Conservation (phyloP, 116 monocot species). For the Cymodocea nodosa region DNA sequence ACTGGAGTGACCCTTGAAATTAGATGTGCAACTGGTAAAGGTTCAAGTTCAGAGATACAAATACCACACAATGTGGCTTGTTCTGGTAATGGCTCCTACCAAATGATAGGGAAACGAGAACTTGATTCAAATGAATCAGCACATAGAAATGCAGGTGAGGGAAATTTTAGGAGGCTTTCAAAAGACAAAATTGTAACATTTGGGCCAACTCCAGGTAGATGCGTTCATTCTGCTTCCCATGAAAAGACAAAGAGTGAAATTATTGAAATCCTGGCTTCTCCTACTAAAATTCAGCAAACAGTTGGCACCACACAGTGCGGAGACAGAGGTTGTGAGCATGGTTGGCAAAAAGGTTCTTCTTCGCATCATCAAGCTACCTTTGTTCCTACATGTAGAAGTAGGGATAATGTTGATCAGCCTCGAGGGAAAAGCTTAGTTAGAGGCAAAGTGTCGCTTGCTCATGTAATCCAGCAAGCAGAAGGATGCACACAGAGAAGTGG, state of each 20-base stretch:
- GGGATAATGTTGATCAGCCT: conserved; percentile 14
- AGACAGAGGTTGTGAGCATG: conserved; percentile 16
- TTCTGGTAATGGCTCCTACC: conserved; percentile 1
- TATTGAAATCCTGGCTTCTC: conserved; percentile 22
- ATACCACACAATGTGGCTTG: conserved; percentile 3
- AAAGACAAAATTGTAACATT: conserved; percentile 15
- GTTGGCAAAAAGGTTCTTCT: conserved; percentile 30
- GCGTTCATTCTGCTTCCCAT: conserved; percentile 8
- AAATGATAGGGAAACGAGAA: too few relatives aligned
- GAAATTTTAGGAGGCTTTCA: conserved; percentile 14
- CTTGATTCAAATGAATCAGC: neutral
- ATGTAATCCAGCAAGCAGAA: conserved; percentile 76
- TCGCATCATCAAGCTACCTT: conserved; percentile 19
- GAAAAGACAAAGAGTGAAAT: conserved; percentile 43
- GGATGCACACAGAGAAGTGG: conserved; percentile 32
- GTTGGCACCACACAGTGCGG: conserved; percentile 5
- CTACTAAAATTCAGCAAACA: conserved; percentile 9
- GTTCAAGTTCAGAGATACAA: neutral
- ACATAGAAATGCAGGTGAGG: conserved; percentile 14
- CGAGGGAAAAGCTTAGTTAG: conserved; percentile 42
- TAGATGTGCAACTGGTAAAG: conserved; percentile 35
- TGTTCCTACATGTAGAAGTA: conserved; percentile 17
- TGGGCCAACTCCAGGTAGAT: conserved; percentile 16
- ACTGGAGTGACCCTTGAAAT: conserved; percentile 77
- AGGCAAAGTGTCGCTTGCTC: conserved; percentile 83